Conservation (phyloP, 257 asterid species). For the Nicotiana attenuata region DNA sequence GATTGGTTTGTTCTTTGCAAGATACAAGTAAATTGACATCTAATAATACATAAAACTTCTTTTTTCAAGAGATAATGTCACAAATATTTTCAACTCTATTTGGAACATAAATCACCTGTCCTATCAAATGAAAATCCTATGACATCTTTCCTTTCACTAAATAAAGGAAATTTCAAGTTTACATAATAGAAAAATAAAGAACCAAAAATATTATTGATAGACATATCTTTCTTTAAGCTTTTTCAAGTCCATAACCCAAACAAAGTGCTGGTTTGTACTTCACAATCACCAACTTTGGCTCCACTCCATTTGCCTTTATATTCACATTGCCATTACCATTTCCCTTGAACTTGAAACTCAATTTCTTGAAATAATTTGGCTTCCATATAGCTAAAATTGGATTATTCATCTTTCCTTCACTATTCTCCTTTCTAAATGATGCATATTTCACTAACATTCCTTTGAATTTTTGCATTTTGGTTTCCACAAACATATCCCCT, state of each 20-base stretch:
- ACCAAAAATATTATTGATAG: not conserved
- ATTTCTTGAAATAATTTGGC: constrained; percentile 29
- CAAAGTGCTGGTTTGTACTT: constrained; percentile 47
- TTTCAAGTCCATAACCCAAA: constrained; percentile 43
- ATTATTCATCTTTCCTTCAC: constrained; percentile 24
- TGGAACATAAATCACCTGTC: not conserved
- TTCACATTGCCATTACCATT: constrained; percentile 19
- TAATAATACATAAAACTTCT: not conserved
- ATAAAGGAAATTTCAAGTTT: not conserved
- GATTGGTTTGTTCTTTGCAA: too few species aligned
- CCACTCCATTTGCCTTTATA: constrained; percentile 23
- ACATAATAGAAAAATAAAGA: not conserved
- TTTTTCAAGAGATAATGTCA: not conserved
- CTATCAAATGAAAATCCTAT: not conserved
- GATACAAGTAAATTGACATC: not conserved
- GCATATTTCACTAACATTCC: constrained; percentile 46
- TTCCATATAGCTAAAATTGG: constrained; percentile 22
- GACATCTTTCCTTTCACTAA: not conserved
- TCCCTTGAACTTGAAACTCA: constrained; percentile 47
- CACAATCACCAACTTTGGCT: constrained; percentile 28
- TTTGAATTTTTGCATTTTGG: constrained; percentile 39
- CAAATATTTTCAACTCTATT: not conserved
- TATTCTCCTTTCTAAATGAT: constrained; percentile 37
- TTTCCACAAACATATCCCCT: constrained; percentile 17
- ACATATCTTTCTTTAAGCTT: not conserved